Evolutionary conservation across 176 grass and related monocot genomes (phyloP).

Genomic region (Bothriochloa decipiens): DNA sequence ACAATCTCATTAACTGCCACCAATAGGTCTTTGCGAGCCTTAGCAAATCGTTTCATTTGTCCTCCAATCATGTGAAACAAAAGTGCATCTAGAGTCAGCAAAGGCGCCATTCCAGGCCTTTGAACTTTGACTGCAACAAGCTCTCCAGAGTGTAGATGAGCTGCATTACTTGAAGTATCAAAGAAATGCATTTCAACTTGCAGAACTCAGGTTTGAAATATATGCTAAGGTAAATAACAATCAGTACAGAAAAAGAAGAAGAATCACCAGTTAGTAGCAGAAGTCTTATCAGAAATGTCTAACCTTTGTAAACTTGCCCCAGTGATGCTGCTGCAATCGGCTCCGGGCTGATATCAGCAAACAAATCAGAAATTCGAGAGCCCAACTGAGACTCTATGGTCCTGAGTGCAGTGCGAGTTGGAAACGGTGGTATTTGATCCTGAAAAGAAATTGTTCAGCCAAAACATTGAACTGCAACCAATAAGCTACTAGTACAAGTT

Average conservation of each 20-base stretch:
- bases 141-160: constrained; percentile 96
- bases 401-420: constrained; percentile 72
- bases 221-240: constrained; percentile 46
- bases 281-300: constrained; percentile 35
- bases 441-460: constrained; percentile 46
- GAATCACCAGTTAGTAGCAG: constrained; percentile 8
- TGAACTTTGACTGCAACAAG: constrained; percentile 96
- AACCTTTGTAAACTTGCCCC: constrained; percentile 99
- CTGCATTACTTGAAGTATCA: constrained; percentile 99
- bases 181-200: constrained; percentile 82
- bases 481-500: constrained; percentile 1
- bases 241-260: constrained; percentile 14
- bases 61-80: constrained; percentile 98
- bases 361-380: constrained; percentile 77
- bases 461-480: constrained; percentile 27
- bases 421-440: constrained; percentile 99
- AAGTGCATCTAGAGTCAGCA: constrained; percentile 89
- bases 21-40: constrained; percentile 94
- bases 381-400: constrained; percentile 86
- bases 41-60: constrained; percentile 94
- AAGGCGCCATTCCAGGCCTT: constrained; percentile 87
- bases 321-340: constrained; percentile 90
- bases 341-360: constrained; percentile 82
- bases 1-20: constrained; percentile 98
- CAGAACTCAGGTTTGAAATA: constrained; percentile 47